phyloP scores from a whole-genome alignment of 2,329 filamentous ascomycete genomes.

The Colletotrichum sp. region DNA sequence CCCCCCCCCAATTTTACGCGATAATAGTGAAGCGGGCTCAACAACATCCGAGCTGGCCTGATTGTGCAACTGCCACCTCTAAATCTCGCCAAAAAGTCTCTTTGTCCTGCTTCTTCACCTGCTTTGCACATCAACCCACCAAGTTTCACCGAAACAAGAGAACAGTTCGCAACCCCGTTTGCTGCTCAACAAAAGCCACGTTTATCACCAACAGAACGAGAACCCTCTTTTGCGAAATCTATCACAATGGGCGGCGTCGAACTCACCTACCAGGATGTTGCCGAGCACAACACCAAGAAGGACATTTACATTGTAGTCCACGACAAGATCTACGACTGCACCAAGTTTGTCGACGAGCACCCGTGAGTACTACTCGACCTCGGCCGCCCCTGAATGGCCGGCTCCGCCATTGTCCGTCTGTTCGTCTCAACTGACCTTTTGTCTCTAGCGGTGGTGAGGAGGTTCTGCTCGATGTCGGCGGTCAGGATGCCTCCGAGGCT shows the following conservation, averaged over 20 bases:
- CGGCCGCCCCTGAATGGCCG: not conserved
- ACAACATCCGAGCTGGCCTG: conserved; percentile 18
- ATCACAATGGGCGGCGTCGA: conserved; percentile 40
- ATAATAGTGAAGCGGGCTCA: conserved; percentile 18
- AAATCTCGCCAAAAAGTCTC: conserved; percentile 2
- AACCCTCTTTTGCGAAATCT: conserved; percentile 9
- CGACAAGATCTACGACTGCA: conserved; percentile 93
- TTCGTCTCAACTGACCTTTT: not conserved
- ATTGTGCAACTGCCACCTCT: not conserved
- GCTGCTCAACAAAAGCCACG: conserved; percentile 8
- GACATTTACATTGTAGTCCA: conserved; percentile 91
- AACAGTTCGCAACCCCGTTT: not conserved
- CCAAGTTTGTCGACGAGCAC: conserved; percentile 95
- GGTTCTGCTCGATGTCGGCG: conserved; percentile 93
- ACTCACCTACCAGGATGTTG: conserved; percentile 81
- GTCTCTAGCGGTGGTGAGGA: conserved; percentile 90
- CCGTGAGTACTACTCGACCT: conserved; percentile 59
- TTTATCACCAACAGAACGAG: not conserved
- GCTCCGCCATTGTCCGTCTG: not conserved
- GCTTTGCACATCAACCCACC: not conserved
- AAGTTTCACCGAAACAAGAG: not conserved
- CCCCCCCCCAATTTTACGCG: conserved; percentile 14
- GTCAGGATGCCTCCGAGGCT: conserved; percentile 95
- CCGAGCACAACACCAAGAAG: conserved; percentile 90
- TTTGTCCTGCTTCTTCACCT: not conserved